Conservation (phyloP, 2,329 filamentous ascomycete species). For the Aspergillus ruber region DNA sequence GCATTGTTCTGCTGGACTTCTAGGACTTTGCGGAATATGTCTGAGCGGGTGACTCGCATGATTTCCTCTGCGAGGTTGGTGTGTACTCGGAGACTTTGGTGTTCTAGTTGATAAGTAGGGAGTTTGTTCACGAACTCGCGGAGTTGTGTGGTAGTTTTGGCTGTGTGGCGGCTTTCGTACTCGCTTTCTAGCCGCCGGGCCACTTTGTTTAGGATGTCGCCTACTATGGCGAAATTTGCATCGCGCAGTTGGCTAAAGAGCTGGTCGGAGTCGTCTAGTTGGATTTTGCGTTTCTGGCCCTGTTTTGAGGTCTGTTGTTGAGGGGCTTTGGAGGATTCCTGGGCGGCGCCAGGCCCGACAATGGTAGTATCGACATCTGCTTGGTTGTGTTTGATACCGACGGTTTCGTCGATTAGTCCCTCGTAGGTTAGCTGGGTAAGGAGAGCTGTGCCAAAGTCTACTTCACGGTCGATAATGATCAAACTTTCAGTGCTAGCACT, state of each 20-base stretch:
- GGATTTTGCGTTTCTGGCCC: slow-evolving; percentile 77
- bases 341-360: slow-evolving; percentile 61
- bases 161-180: slow-evolving; percentile 78
- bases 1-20: slow-evolving; percentile 96
- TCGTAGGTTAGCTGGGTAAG: slow-evolving; percentile 96
- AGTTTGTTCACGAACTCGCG: slow-evolving; percentile 93
- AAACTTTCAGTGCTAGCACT: slow-evolving; percentile 84
- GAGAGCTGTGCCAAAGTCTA: slow-evolving; percentile 85
- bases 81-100: slow-evolving; percentile 85
- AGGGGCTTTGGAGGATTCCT: slow-evolving; percentile 48
- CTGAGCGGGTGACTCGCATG: slow-evolving; percentile 82
- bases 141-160: slow-evolving; percentile 83
- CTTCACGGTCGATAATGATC: slow-evolving; percentile 90
- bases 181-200: slow-evolving; percentile 79
- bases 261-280: slow-evolving; percentile 81
- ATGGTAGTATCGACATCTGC: slow-evolving; percentile 88
- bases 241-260: slow-evolving; percentile 83
- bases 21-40: slow-evolving; percentile 78
- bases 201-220: slow-evolving; percentile 79
- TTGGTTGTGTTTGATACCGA: slow-evolving; percentile 86
- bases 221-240: slow-evolving; percentile 92
- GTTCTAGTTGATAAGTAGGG: slow-evolving; percentile 85
- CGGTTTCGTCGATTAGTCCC: slow-evolving; percentile 88
- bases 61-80: slow-evolving; percentile 91
- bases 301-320: slow-evolving; percentile 45